Conservation (phyloP, 768 basidiomycete species). For the Tulasnella sp. region DNA sequence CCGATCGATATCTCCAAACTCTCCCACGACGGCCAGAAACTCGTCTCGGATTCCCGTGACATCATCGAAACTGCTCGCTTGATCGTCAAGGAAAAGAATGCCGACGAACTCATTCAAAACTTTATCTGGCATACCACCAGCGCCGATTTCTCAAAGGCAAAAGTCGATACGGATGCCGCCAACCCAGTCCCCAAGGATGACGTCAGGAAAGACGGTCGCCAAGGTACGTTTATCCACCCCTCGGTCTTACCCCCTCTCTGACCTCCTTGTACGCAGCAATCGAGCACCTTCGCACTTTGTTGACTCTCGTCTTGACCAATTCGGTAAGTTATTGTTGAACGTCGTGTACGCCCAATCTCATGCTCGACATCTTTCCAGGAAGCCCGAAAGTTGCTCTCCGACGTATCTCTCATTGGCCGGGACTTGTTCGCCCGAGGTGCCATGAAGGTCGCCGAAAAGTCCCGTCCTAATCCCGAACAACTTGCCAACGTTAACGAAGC, state of each 20-base stretch:
- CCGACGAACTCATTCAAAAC: constrained; percentile 83
- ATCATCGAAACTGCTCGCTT: constrained; percentile 59
- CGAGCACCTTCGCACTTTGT: constrained; percentile 75
- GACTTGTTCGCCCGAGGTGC: constrained; percentile 71
- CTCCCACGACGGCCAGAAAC: constrained; percentile 60
- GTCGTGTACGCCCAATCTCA: neutral
- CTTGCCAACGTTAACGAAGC: constrained; percentile 57
- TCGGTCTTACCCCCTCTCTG: neutral
- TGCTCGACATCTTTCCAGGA: constrained; percentile 31
- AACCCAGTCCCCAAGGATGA: constrained; percentile 45
- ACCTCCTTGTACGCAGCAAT: constrained; percentile 42
- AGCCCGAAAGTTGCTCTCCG: constrained; percentile 75
- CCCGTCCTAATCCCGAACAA: constrained; percentile 52
- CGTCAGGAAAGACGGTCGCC: constrained; percentile 42
- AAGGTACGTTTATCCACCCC: constrained; percentile 33
- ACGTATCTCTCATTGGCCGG: constrained; percentile 64
- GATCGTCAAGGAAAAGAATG: constrained; percentile 74
- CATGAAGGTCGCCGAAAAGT: constrained; percentile 49
- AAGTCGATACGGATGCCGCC: constrained; percentile 32
- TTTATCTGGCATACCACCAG: constrained; percentile 72
- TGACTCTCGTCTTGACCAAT: constrained; percentile 81
- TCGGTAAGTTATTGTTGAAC: constrained; percentile 29
- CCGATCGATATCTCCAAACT: constrained; percentile 54
- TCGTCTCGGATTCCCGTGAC: constrained; percentile 64
- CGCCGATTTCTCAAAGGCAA: constrained; percentile 34